Base-by-base conservation (phyloP, 2,329 filamentous ascomycete species). In the Curvularia hawaiiensis region DNA sequence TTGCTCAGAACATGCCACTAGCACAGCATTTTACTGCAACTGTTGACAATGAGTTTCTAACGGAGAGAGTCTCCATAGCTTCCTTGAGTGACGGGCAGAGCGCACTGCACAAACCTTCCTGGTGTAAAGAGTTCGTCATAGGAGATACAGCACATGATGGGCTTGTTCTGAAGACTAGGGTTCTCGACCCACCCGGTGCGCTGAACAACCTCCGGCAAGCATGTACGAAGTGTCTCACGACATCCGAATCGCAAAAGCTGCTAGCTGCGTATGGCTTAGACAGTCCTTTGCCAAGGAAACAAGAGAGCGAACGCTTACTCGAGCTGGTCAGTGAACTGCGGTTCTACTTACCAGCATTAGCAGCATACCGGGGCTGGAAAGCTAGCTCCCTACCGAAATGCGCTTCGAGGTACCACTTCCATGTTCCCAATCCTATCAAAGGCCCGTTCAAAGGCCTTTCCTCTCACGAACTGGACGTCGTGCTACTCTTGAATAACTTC, bases 111-210 rank as follows among this genome's bases (percentile, higher is more conserved):
- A 81, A 78, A 5, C 77, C 73, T 38, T 53, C 61, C 2, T 84
- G 81, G 81, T 82, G 79, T 52, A 71, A 76, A 41, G 74, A 77
- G 30, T 63, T 83, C 24, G 70, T 83, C 6, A 73, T 83, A 26
- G 82, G 81, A 5, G 78, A 83, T 64, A 77, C 78, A 40, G 71
- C 76, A 48, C 76, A 79, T 58, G 81, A 84, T 70, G 69, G 64
- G 4, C 68, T 68, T 3, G 45, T 71, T 11, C 52, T 72, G 4
- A 72, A 71, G 58, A 53, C 50, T 6, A 59, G 68, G n/a, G 63
- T 79, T 9, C 69, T 82, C 1, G 65, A 72, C 11, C 54, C 62
- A 3, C 67, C 69, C 6, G 40, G 60, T 12, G 49, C 60, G 4
- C 50, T 69, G 4, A 24, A 52, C 11, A 47, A 41, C 1, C 55